A percentile compares a stretch with the other conserved stretches of the same genome.
Conservation (phyloP, 768 basidiomycete species). For the Rhodocollybia butyracea region DNA sequence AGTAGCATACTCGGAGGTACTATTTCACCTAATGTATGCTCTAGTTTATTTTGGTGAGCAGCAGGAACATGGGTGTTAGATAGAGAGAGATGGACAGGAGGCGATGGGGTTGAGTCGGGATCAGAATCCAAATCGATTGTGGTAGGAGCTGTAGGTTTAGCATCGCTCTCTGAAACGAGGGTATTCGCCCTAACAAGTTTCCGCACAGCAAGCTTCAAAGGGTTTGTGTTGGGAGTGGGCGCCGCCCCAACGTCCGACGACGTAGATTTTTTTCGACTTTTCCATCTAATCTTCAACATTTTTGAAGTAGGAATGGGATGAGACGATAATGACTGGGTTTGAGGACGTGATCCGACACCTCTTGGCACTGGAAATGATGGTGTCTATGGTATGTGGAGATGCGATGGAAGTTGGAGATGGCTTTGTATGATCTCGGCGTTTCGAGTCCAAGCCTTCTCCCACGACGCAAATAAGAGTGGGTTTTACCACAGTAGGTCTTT, state of each 20-base stretch:
- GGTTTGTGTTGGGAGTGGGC: neutral
- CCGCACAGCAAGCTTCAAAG: neutral
- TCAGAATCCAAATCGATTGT: neutral
- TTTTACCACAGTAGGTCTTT: neutral
- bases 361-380: neutral
- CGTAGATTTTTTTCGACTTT: neutral
- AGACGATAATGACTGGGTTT: neutral
- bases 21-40: neutral
- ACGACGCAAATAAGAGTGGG: neutral
- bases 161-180: neutral
- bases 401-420: neutral
- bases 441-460: slow-evolving; percentile 7
- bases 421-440: neutral
- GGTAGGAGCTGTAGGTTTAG: neutral
- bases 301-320: neutral
- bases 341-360: slow-evolving; percentile 3
- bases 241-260: neutral
- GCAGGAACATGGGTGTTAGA: neutral
- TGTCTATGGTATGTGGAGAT: neutral
- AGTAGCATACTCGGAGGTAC: neutral
- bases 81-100: neutral
- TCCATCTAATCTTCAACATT: slow-evolving; percentile 5
- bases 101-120: neutral
- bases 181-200: neutral
- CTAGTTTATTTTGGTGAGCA: neutral